Evolutionary conservation across 176 grass and related monocot species (phyloP).

Genomic region (Zea mays): Zm-B73-REFERENCE-NAM-5.0 NC_050104.1:73919001-73919500

Average conservation of each 20-base stretch:
- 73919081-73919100: background rate
- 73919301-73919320: background rate
- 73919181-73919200: background rate
- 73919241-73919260: background rate
- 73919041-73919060: background rate
- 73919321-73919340: background rate
- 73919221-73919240: too few relatives aligned
- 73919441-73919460: background rate
- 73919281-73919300: background rate
- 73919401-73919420: background rate
- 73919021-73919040: background rate
- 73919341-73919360: background rate
- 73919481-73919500: background rate
- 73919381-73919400: background rate
- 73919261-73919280: background rate
- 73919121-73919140: background rate
- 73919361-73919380: background rate
- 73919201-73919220: background rate
- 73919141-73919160: too few relatives aligned
- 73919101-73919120: background rate
- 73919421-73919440: too few relatives aligned
- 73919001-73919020: background rate
- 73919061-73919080: background rate
- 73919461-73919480: background rate
- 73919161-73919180: background rate